These are phyloP conservation scores for Senecio squalidus DNA, from an alignment of 140 eudicot genomes.

Conservation along the genomic window DNA sequence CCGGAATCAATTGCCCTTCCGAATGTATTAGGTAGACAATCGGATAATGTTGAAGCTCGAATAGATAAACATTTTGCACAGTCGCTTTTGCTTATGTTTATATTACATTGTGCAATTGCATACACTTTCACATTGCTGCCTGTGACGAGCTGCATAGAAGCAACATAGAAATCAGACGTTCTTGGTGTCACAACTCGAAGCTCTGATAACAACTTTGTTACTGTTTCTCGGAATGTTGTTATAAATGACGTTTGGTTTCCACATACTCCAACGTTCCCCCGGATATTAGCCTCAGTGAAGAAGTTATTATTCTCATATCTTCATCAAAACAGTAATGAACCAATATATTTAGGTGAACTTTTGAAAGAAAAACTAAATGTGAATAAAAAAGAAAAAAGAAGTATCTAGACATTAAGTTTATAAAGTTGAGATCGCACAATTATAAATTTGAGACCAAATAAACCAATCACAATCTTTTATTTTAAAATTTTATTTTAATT, in stretches of 20 bases:
- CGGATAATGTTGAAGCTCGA: neutral
- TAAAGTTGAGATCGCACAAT: too few relatives aligned
- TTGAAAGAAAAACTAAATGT: too few relatives aligned
- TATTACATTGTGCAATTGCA: conserved; percentile 44
- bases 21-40: conserved; percentile 31
- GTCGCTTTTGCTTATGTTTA: conserved; percentile 22
- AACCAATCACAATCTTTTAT: too few relatives aligned
- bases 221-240: conserved; percentile 20
- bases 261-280: conserved; percentile 41
- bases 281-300: conserved; percentile 31
- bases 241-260: conserved; percentile 34
- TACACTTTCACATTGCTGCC: conserved; percentile 22
- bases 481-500: too few relatives aligned
- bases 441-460: too few relatives aligned
- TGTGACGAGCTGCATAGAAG: conserved; percentile 18
- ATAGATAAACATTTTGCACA: conserved; percentile 36
- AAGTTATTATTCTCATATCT: conserved; percentile 52
- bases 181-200: conserved; percentile 40
- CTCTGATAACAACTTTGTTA: conserved; percentile 22
- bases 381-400: too few relatives aligned
- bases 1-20: conserved; percentile 46
- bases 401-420: too few relatives aligned
- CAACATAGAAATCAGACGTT: conserved; percentile 33
- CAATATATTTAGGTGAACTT: too few relatives aligned
- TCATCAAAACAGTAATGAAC: too few relatives aligned